A percentile compares a stretch with the other conserved stretches of the same genome.
Conservation (phyloP, 208 protist species). For the Trypanosoma theileri region DNA sequence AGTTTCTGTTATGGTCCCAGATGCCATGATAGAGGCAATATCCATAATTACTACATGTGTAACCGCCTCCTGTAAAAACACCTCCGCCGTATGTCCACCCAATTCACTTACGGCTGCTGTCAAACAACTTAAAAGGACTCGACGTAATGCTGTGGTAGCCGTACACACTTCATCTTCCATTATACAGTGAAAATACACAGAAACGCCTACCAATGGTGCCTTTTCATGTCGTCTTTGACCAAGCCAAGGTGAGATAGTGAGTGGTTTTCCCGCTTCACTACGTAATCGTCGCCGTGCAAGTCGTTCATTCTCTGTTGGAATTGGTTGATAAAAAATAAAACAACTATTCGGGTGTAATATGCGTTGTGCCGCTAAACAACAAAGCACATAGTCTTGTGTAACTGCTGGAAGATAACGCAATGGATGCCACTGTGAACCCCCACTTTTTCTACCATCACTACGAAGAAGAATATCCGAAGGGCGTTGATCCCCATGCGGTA, state of each 20-base stretch:
- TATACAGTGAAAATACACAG: constrained; percentile 29
- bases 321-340: constrained; percentile 60
- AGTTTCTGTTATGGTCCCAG: neutral
- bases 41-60: constrained; percentile 81
- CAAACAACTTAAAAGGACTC: constrained; percentile 51
- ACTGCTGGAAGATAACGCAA: constrained; percentile 32
- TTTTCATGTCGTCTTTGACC: constrained; percentile 23
- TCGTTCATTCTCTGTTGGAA: constrained; percentile 48
- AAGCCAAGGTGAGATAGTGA: constrained; percentile 18
- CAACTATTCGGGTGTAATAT: constrained; percentile 46
- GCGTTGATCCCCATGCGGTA: constrained; percentile 29
- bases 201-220: constrained; percentile 26
- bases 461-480: constrained; percentile 12
- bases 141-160: constrained; percentile 32
- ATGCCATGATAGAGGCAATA: constrained; percentile 35
- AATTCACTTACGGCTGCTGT: constrained; percentile 49
- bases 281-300: constrained; percentile 6
- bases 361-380: constrained; percentile 45
- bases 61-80: constrained; percentile 39
- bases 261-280: constrained; percentile 7
- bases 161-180: neutral
- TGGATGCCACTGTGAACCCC: constrained; percentile 10
- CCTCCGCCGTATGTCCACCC: constrained; percentile 48
- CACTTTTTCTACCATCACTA: neutral
- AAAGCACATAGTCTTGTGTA: constrained; percentile 38